Conservation (phyloP, 1,284 basidiomycete genomes). For the Ustilago trichophora region DNA sequence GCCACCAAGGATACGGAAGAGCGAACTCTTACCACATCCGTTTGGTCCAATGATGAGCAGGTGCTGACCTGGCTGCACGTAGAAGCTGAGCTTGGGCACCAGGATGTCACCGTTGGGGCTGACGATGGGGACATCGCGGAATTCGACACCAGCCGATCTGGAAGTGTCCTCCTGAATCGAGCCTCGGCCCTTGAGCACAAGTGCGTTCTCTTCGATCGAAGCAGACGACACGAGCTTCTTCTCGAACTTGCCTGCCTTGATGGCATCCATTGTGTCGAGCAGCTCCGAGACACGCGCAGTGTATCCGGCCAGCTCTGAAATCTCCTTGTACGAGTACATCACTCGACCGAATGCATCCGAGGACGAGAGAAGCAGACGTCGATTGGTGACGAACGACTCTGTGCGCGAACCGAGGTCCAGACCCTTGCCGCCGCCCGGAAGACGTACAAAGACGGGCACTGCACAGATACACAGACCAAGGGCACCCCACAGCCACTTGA, state of each 20-base stretch:
- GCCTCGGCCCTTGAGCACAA: slow-evolving; percentile 82
- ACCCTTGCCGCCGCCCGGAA: slow-evolving; percentile 72
- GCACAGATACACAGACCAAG: slow-evolving; percentile 91
- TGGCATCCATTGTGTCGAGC: slow-evolving; percentile 89
- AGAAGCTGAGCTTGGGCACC: slow-evolving; percentile 80
- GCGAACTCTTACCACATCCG: slow-evolving; percentile 71
- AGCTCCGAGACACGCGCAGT: slow-evolving; percentile 89
- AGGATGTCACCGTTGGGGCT: slow-evolving; percentile 95
- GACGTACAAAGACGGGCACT: slow-evolving; percentile 88
- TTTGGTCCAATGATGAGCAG: slow-evolving; percentile 71
- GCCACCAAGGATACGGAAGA: slow-evolving; percentile 94
- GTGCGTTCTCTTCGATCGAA: slow-evolving; percentile 79
- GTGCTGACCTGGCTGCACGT: slow-evolving; percentile 85
- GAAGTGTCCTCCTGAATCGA: slow-evolving; percentile 69
- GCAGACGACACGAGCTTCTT: slow-evolving; percentile 80
- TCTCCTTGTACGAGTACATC: slow-evolving; percentile 94
- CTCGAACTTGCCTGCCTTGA: slow-evolving; percentile 83
- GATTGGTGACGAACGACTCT: slow-evolving; percentile 83
- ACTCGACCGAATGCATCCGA: slow-evolving; percentile 73
- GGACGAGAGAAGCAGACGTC: slow-evolving; percentile 79
- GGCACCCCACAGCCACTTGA: slow-evolving; percentile 95
- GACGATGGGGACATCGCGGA: slow-evolving; percentile 92
- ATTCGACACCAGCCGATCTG: slow-evolving; percentile 76
- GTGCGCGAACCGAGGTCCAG: slow-evolving; percentile 64
- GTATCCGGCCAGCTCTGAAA: slow-evolving; percentile 94